Evolutionary conservation across 192 early-diverging fungal species (phyloP).

Genomic region (Phlyctochytrium arcticum): DNA sequence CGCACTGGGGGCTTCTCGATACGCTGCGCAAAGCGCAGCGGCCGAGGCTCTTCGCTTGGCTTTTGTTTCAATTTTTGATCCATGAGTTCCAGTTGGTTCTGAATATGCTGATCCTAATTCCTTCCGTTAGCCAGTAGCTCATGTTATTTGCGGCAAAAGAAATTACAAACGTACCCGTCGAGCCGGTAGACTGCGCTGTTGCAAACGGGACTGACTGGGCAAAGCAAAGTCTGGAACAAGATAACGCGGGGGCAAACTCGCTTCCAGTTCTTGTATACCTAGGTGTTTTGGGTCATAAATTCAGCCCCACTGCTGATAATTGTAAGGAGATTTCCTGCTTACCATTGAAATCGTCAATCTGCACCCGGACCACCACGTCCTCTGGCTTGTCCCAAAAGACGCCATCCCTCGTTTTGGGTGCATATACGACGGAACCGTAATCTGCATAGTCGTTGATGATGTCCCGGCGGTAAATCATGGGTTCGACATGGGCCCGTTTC

Average conservation of each 20-base stretch:
- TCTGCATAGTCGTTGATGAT: conserved; percentile 58
- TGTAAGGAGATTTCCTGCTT: conserved; percentile 29
- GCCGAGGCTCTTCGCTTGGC: conserved; percentile 18
- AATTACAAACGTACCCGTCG: conserved; percentile 22
- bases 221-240: not conserved
- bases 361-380: conserved; percentile 22
- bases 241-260: not conserved
- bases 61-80: conserved; percentile 44
- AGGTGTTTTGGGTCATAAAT: not conserved
- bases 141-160: conserved; percentile 7
- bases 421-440: conserved; percentile 49
- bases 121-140: too few species aligned
- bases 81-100: conserved; percentile 52
- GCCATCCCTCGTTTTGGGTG: conserved; percentile 54
- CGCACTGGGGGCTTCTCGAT: conserved; percentile 52
- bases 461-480: conserved; percentile 44
- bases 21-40: conserved; percentile 40
- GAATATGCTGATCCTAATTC: conserved; percentile 42
- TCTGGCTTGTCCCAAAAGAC: conserved; percentile 39
- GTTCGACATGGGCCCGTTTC: conserved; percentile 40
- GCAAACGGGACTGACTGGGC: not conserved
- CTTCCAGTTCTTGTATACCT: not conserved
- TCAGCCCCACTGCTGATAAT: not conserved
- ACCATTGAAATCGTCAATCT: conserved; percentile 34
- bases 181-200: conserved; percentile 29